phyloP scores from a whole-genome alignment of 495 filamentous ascomycete genomes.

The Penicillium longicatenatum region DNA sequence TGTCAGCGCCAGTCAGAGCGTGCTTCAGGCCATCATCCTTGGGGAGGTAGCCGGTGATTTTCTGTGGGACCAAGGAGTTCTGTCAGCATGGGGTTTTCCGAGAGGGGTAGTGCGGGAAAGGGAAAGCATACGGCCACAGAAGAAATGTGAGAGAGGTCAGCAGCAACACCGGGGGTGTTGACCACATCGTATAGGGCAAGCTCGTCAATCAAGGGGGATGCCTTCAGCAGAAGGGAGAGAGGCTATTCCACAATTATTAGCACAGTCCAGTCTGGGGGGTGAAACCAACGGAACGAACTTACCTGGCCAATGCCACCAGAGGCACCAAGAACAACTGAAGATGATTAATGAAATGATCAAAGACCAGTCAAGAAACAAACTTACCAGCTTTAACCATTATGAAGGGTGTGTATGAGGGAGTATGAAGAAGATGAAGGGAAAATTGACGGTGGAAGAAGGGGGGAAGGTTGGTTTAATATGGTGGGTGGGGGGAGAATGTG shows the following conservation, averaged over 20 bases:
- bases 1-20: constrained; percentile 86
- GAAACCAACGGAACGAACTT: constrained; percentile 7
- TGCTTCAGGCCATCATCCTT: constrained; percentile 86
- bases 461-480: constrained; percentile 14
- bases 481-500: constrained; percentile 19
- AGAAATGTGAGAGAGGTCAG: constrained; percentile 97
- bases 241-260: constrained; percentile 58
- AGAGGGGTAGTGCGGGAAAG: neutral
- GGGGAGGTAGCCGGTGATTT: constrained; percentile 87
- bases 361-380: neutral
- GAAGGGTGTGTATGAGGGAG: constrained; percentile 4
- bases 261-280: neutral
- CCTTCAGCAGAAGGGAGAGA: constrained; percentile 92
- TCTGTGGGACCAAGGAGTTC: constrained; percentile 47
- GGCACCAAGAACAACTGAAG: constrained; percentile 86
- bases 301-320: constrained; percentile 99
- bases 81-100: neutral
- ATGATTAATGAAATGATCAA: constrained; percentile 4
- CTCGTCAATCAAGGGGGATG: constrained; percentile 80
- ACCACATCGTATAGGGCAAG: constrained; percentile 98
- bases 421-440: constrained; percentile 1
- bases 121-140: constrained; percentile 74
- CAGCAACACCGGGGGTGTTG: constrained; percentile 93
- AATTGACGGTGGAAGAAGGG: neutral
- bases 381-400: constrained; percentile 16